phyloP scores from a whole-genome alignment of 2,329 filamentous ascomycete genomes.

The Hypoxylon sp. region DNA sequence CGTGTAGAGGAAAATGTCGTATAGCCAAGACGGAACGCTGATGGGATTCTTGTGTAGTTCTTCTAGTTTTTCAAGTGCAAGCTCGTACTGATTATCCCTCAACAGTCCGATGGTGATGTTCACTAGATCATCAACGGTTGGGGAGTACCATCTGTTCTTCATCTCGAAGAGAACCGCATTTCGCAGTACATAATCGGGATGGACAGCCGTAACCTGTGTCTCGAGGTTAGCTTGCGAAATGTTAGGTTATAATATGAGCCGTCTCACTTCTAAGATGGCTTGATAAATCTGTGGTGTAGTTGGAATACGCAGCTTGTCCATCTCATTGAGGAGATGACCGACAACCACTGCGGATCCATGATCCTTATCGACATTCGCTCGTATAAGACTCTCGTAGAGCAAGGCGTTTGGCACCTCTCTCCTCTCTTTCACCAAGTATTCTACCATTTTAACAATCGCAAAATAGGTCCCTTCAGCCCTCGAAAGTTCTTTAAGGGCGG shows the following conservation, averaged over 20 bases:
- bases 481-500: constrained; percentile 61
- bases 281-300: constrained; percentile 79
- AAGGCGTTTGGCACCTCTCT: constrained; percentile 68
- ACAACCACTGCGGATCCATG: constrained; percentile 78
- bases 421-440: constrained; percentile 71
- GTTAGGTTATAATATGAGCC: constrained; percentile 14
- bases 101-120: constrained; percentile 81
- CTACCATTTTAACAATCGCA: constrained; percentile 64
- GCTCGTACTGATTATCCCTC: constrained; percentile 85
- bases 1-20: constrained; percentile 81
- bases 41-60: constrained; percentile 72
- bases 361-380: constrained; percentile 74
- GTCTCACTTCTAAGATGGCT: constrained; percentile 63
- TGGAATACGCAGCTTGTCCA: constrained; percentile 73
- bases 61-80: constrained; percentile 80
- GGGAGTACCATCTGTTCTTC: constrained; percentile 78
- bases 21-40: constrained; percentile 78
- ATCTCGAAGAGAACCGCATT: constrained; percentile 80
- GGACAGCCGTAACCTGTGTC: constrained; percentile 77
- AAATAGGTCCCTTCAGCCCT: constrained; percentile 57
- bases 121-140: constrained; percentile 74
- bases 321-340: constrained; percentile 76
- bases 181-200: constrained; percentile 87
- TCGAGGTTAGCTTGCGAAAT: constrained; percentile 23
- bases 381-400: constrained; percentile 82